Evolutionary conservation across 805 yeast genomes (phyloP).

Genomic region (Nakazawaea wickerhamii): DNA sequence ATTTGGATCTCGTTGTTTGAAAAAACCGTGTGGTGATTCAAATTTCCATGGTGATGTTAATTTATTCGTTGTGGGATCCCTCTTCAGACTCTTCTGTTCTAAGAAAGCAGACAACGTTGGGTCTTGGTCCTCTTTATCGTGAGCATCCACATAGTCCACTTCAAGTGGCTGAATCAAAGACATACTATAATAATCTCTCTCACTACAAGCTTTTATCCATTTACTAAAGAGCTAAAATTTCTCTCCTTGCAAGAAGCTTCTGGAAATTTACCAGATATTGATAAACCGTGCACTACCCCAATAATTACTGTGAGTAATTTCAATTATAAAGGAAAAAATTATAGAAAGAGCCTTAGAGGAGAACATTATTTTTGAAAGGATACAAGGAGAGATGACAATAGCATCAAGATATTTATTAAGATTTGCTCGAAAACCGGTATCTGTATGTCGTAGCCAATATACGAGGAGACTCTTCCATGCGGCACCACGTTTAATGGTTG

Average conservation of each 20-base stretch:
- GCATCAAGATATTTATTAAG: neutral
- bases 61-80: constrained; percentile 21
- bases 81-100: constrained; percentile 11
- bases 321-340: neutral
- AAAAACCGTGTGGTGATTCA: constrained; percentile 44
- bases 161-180: constrained; percentile 28
- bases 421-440: neutral
- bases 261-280: neutral
- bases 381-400: neutral
- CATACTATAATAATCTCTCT: neutral
- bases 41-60: constrained; percentile 38
- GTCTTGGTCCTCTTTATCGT: constrained; percentile 18
- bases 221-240: neutral
- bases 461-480: constrained; percentile 37
- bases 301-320: neutral
- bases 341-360: neutral
- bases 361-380: too few species aligned
- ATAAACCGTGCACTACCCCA: neutral
- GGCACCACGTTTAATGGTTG: constrained; percentile 24
- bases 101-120: neutral
- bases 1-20: constrained; percentile 36
- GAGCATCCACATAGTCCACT: constrained; percentile 30
- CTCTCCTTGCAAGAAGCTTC: neutral
- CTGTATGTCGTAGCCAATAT: constrained; percentile 15
- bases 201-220: too few species aligned